Evolutionary conservation across 2,329 filamentous ascomycete genomes (phyloP).

Genomic region (Metarhizium guizhouense): DNA sequence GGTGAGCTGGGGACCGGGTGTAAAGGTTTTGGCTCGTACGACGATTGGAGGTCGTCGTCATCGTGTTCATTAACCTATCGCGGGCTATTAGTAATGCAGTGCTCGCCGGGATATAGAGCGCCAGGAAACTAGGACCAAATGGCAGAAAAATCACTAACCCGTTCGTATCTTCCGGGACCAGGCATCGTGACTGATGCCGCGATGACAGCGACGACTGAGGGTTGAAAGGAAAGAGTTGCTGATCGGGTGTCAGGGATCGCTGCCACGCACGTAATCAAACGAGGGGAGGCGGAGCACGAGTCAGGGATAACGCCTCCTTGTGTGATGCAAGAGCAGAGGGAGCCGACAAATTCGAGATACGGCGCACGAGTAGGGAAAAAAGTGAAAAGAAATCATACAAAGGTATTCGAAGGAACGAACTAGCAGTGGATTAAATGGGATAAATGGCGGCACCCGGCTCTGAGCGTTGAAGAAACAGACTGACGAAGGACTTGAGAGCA

Average conservation of each 20-base stretch:
- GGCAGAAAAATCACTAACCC: constrained; percentile 32
- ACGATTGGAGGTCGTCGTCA: constrained; percentile 27
- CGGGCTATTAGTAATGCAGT: constrained; percentile 2
- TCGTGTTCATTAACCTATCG: constrained; percentile 49
- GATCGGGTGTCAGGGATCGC: constrained; percentile 1
- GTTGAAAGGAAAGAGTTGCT: background rate
- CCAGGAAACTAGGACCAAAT: too few relatives aligned
- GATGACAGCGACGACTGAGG: background rate
- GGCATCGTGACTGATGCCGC: constrained; percentile 33
- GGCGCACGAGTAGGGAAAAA: background rate
- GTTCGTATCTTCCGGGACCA: constrained; percentile 39
- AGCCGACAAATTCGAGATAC: background rate
- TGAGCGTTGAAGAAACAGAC: too few relatives aligned
- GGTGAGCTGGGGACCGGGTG: constrained; percentile 47
- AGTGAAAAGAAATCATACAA: background rate
- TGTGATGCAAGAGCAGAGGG: background rate
- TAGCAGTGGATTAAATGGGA: too few relatives aligned
- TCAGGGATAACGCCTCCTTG: background rate
- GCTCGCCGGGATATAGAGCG: constrained; percentile 3
- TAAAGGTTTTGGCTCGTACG: constrained; percentile 18
- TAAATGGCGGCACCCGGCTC: too few relatives aligned
- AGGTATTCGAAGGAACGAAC: too few relatives aligned
- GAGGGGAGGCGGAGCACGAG: background rate
- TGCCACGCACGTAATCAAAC: background rate
- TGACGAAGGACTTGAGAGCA: too few relatives aligned